Base-by-base conservation (phyloP, 371 early-diverging fungal species). In the Rhizopus delemar region DNA sequence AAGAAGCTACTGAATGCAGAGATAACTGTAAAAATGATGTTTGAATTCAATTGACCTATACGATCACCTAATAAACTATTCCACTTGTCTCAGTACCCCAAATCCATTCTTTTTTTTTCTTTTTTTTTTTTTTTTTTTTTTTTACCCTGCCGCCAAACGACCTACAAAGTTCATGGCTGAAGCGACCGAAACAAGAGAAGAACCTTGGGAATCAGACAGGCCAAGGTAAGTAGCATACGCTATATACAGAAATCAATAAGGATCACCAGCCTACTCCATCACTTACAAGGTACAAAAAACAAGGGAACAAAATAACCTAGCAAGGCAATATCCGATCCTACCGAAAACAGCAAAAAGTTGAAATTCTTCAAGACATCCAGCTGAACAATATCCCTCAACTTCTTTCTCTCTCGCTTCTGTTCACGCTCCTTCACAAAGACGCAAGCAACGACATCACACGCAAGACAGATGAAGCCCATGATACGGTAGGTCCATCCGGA, bases 401-500 rank as follows among this genome's bases (percentile, higher is more conserved):
- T 66, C 46, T 59, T 60, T 62, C 59, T 38, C 57, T 45, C 4
- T 16, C 31, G 50, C 0, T 67, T 62, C 28, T 69, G 57, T 43
- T n/a, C 5, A 49, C 65, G 65, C 34, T 73, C 73, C 41, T 72
- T 73, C 49, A 85, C 71, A 28, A 80, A 60, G 4, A 72, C 35
- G 43, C 69, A 71, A 22, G 57, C 54, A 15, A 60, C 33, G 0
- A 60, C 13, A 12, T 52, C 41, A 13, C 53, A 57, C 3, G 41
- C 12, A 3, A 85, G 55, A 12, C 75, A 68, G 12, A 86, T 68
- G 35, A 86, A 77, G 0, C 84, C 83, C 34, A 83, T 59, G 4
- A 86, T 73, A 34, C 84, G 81, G 32, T 82, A 80, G 0, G 85
- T 71, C 84, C 85, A 88, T 16, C 68, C 71, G 39, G 77, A 59